Conservation (phyloP, 345 rosid genomes). For the Eucalyptus lansdowneana region DNA sequence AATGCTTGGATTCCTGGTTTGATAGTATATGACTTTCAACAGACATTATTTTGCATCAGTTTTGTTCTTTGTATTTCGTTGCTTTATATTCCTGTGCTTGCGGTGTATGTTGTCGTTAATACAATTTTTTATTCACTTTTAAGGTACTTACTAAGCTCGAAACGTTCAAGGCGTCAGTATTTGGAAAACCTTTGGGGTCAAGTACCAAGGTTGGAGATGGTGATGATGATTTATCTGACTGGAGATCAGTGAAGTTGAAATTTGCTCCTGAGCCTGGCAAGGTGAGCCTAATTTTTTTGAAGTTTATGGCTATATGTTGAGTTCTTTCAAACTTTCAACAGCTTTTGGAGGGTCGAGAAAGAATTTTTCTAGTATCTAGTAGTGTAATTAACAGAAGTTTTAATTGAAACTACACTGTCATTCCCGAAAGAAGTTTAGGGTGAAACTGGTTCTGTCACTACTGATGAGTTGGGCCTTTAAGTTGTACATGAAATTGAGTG, state of each 20-base stretch:
- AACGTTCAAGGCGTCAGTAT: slow-evolving; percentile 52
- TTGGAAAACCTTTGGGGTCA: slow-evolving; percentile 26
- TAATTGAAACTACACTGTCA: background rate
- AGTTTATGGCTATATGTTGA: background rate
- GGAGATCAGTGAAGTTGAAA: slow-evolving; percentile 46
- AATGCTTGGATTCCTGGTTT: background rate
- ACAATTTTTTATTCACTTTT: background rate
- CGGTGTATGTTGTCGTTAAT: background rate
- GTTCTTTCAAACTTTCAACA: background rate
- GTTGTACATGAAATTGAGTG: background rate
- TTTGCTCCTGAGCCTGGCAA: slow-evolving; percentile 63
- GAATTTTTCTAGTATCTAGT: background rate
- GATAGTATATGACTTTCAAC: background rate
- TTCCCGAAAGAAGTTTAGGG: background rate
- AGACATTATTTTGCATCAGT: background rate
- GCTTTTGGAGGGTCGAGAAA: background rate
- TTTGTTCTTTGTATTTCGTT: background rate
- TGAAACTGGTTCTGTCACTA: background rate
- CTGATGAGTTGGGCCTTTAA: background rate
- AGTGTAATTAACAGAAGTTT: background rate
- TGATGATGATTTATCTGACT: slow-evolving; percentile 64
- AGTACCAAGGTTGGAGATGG: slow-evolving; percentile 26
- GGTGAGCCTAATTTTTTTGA: slow-evolving; percentile 17
- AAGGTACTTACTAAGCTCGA: slow-evolving; percentile 77
- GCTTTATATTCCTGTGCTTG: background rate